Percentiles rank a stretch among this genome's conserved stretches.
phyloP scores from a whole-genome alignment of 2,329 filamentous ascomycete species.

The Calonectria multiphialidica region DNA sequence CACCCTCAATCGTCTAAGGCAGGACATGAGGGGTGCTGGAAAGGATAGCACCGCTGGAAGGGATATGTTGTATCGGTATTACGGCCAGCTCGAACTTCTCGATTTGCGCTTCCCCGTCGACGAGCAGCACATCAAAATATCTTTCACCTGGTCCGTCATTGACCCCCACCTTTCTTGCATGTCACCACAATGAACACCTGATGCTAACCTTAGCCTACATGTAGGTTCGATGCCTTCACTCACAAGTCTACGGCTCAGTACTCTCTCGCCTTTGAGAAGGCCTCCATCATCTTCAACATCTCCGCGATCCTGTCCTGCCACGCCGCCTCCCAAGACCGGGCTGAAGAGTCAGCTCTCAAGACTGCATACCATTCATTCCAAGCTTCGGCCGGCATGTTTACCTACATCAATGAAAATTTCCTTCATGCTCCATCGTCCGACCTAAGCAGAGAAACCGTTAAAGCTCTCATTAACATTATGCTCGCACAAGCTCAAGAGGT shows the following conservation, averaged over 20 bases:
- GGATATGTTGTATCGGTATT: slow-evolving; percentile 96
- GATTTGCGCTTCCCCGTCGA: slow-evolving; percentile 97
- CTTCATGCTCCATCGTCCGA: slow-evolving; percentile 97
- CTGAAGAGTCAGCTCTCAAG: slow-evolving; percentile 93
- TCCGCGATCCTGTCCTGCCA: slow-evolving; percentile 96
- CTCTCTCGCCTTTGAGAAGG: slow-evolving; percentile 97
- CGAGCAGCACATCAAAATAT: slow-evolving; percentile 99
- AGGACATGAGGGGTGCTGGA: slow-evolving; percentile 98
- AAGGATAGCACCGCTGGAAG: slow-evolving; percentile 95
- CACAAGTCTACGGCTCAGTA: slow-evolving; percentile 98
- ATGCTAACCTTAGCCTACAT: slow-evolving; percentile 20
- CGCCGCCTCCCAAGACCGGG: slow-evolving; percentile 91
- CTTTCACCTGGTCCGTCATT: slow-evolving; percentile 88
- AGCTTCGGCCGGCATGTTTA: slow-evolving; percentile 98
- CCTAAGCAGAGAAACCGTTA: slow-evolving; percentile 93
- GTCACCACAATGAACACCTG: not conserved
- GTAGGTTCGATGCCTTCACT: slow-evolving; percentile 98
- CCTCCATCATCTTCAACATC: slow-evolving; percentile 99
- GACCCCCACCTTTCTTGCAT: not conserved
- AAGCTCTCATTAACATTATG: slow-evolving; percentile 92
- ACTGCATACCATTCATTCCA: slow-evolving; percentile 98
- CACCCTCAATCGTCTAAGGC: slow-evolving; percentile 91
- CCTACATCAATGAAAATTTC: slow-evolving; percentile 99
- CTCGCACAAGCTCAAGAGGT: slow-evolving; percentile 97
- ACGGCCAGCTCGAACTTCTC: slow-evolving; percentile 94